Percentiles rank a stretch among this genome's conserved stretches.
phyloP scores from a whole-genome alignment of 345 rosid genomes.

The Jatropha curcas region DNA sequence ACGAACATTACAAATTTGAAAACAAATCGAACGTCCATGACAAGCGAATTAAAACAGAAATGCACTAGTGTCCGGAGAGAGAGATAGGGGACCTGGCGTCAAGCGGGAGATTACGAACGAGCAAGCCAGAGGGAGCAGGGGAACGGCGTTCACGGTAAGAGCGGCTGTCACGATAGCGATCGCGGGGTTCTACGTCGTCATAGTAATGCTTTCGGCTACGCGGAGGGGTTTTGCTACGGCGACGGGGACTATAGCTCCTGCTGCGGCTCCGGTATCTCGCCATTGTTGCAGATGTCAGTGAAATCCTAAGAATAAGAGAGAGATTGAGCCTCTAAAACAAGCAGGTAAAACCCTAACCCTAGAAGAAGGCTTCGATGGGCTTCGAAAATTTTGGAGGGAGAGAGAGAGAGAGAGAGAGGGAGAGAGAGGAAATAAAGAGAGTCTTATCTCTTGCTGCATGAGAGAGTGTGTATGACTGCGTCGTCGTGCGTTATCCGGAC shows the following conservation, averaged over 20 bases:
- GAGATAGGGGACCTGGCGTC: slow-evolving; percentile 67
- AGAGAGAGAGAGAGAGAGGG: neutral
- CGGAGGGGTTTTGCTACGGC: slow-evolving; percentile 57
- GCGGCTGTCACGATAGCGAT: slow-evolving; percentile 47
- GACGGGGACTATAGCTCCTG: slow-evolving; percentile 84
- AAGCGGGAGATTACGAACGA: slow-evolving; percentile 91
- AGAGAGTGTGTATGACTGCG: too few species aligned
- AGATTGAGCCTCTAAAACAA: neutral
- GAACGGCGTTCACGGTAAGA: slow-evolving; percentile 75
- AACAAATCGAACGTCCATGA: neutral
- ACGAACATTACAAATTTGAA: too few species aligned
- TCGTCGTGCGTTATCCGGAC: too few species aligned
- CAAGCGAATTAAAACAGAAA: neutral
- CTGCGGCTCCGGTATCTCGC: slow-evolving; percentile 69
- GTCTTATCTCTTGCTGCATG: too few species aligned
- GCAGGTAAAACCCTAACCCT: slow-evolving; percentile 37
- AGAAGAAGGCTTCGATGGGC: too few species aligned
- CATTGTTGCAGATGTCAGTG: slow-evolving; percentile 35
- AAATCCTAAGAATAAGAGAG: neutral
- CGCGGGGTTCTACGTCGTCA: slow-evolving; percentile 50
- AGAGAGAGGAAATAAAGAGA: neutral
- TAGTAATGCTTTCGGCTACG: slow-evolving; percentile 53
- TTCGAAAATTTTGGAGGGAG: slow-evolving; percentile 42
- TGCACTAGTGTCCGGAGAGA: neutral
- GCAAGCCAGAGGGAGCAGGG: slow-evolving; percentile 84